Conservation (phyloP, 441 rosid species). For the Populus tomentosa region DNA sequence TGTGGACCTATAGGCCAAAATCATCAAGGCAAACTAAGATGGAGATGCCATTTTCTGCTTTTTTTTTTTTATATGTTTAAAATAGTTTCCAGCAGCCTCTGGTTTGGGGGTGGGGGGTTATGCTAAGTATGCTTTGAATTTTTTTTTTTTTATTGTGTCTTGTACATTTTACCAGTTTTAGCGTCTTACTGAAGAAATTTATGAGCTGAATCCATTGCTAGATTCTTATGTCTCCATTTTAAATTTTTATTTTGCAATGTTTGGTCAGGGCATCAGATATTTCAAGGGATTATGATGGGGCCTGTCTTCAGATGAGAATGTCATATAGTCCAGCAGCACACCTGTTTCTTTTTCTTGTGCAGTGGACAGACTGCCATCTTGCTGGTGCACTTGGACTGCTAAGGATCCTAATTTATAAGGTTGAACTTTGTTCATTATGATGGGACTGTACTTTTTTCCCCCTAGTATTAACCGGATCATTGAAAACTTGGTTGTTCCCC, state of each 20-base stretch:
- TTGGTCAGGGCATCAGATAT: conserved; percentile 57
- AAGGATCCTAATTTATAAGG: conserved; percentile 66
- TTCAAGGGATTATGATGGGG: conserved; percentile 56
- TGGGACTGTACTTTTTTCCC: neutral
- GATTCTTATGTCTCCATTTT: conserved; percentile 1
- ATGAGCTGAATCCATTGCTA: neutral
- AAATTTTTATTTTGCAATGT: conserved; percentile 4
- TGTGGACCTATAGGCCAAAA: neutral
- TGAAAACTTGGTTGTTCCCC: neutral
- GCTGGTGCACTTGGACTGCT: conserved; percentile 69
- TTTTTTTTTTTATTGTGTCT: neutral
- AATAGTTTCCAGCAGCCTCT: neutral
- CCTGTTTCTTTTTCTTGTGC: conserved; percentile 59
- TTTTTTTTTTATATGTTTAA: too few relatives aligned
- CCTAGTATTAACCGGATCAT: neutral
- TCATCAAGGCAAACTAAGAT: neutral
- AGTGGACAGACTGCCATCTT: conserved; percentile 68
- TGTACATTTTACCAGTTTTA: neutral
- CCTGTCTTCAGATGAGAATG: conserved; percentile 72
- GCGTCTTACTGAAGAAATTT: neutral
- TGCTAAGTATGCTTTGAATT: neutral
- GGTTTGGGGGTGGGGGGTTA: neutral
- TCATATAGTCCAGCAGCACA: conserved; percentile 72
- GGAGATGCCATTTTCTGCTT: neutral
- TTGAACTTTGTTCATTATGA: conserved; percentile 4